Evolutionary conservation across 2,329 filamentous ascomycete genomes (phyloP), one percentile per base, ranked within the genome.

Genomic region (Davidsoniella eucalypti): DNA sequence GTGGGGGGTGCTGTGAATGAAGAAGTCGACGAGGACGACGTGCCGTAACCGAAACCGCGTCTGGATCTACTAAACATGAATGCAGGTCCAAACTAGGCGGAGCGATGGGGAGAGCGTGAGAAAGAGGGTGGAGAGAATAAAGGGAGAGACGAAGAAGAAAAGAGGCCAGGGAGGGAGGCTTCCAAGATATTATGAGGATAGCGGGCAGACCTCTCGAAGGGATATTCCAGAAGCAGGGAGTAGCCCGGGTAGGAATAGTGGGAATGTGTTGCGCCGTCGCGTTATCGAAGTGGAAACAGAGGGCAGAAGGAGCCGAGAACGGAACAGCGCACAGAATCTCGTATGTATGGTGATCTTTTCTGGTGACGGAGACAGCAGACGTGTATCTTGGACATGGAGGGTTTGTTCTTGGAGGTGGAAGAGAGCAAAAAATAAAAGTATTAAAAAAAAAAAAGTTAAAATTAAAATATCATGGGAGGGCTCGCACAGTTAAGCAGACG

Each of bases 41-140:
- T 29, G 38, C 47, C 47, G 47, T 49, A 41, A 36, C 38, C 44
- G 16, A 44, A 43, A 26, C 44, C 33, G 38, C 44, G 50, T 47
- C 42, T 52, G 25, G 44, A 47, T 38, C 44, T 44, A 29, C 44
- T 47, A 38, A 47, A 52, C 44, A 52, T 47, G 41, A 23, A 39
- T 40, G 39, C 17, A 23, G 48, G 17, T 12, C 16, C 7, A n/a
- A 42, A 44, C 33, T 33, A 33, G 7, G 26, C 26, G 5, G 26
- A 12, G 7, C 10, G 26, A 33, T 8, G 5, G 23, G 46, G 44
- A 38, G n/a, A 17, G 37, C n/a, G 26, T 29, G 21, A 45, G 47
- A 51, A 48, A 38, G 10, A 17, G 37, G n/a, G 26, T 29, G 23
- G 7, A 36, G 29, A 40, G 21, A 42, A 29, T 39, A 23, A 16